Conservation (phyloP, 1,284 basidiomycete genomes). For the Mycosarcoma maydis region DNA sequence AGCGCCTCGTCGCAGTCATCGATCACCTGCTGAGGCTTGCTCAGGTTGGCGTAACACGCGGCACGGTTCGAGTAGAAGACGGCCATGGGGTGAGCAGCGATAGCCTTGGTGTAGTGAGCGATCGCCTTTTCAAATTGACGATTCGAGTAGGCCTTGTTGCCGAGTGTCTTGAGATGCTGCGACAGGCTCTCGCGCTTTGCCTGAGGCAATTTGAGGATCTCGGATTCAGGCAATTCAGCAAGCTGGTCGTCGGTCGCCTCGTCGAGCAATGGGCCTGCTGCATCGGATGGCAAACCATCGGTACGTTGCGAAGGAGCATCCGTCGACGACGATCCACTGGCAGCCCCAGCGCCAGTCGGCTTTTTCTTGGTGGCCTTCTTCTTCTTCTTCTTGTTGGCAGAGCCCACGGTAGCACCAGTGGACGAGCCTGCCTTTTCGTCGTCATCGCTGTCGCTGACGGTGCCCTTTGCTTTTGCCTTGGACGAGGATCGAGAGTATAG, state of each 20-base stretch:
- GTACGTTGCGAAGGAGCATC: slow-evolving; percentile 29
- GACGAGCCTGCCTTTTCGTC: slow-evolving; percentile 44
- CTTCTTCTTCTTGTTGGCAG: slow-evolving; percentile 50
- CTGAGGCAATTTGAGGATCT: slow-evolving; percentile 56
- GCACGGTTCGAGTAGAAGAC: slow-evolving; percentile 98
- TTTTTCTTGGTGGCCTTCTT: slow-evolving; percentile 62
- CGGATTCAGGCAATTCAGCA: slow-evolving; percentile 52
- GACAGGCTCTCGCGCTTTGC: slow-evolving; percentile 75
- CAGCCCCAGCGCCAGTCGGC: slow-evolving; percentile 11
- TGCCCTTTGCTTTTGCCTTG: slow-evolving; percentile 31
- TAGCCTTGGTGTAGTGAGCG: slow-evolving; percentile 81
- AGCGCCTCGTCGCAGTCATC: slow-evolving; percentile 90
- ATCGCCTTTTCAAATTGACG: slow-evolving; percentile 82
- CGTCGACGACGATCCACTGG: slow-evolving; percentile 16
- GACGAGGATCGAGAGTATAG: slow-evolving; percentile 45
- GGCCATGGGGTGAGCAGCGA: slow-evolving; percentile 87
- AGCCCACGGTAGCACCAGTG: slow-evolving; percentile 20
- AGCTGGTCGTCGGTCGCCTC: slow-evolving; percentile 62
- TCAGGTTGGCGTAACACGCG: slow-evolving; percentile 93
- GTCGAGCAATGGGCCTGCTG: slow-evolving; percentile 60
- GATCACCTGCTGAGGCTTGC: slow-evolving; percentile 83
- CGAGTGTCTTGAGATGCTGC: slow-evolving; percentile 82
- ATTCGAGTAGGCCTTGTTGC: slow-evolving; percentile 86
- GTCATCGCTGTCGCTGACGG: slow-evolving; percentile 34
- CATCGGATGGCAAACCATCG: slow-evolving; percentile 29